Percentiles rank a stretch among this genome's conserved stretches.
Conservation (phyloP, 768 basidiomycete genomes). For the Boletus tomentosulus region DNA sequence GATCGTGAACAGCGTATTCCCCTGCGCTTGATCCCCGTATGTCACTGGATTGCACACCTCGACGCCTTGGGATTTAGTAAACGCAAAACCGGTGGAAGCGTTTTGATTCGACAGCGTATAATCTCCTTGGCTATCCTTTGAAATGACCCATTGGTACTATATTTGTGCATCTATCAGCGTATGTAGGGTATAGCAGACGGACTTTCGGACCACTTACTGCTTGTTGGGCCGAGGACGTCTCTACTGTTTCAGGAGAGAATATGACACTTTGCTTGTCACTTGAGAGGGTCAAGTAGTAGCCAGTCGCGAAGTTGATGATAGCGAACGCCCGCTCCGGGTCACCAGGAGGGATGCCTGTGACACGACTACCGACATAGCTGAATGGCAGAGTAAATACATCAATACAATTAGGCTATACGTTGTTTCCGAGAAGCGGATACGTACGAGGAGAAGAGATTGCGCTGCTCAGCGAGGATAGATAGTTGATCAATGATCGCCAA, state of each 20-base stretch:
- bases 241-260: constrained; percentile 1
- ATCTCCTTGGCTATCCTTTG: constrained; percentile 1
- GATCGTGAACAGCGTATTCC: constrained; percentile 5
- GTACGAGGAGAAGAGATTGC: constrained; percentile 4
- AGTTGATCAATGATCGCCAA: not conserved
- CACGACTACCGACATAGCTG: not conserved
- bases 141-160: constrained; percentile 8
- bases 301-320: constrained; percentile 8
- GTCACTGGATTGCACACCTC: not conserved
- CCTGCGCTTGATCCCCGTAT: not conserved
- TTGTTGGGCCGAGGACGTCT: not conserved
- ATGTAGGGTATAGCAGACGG: not conserved
- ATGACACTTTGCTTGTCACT: not conserved
- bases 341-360: not conserved
- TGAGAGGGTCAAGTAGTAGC: constrained; percentile 10
- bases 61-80: not conserved
- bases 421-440: not conserved
- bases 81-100: not conserved
- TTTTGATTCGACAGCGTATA: constrained; percentile 5
- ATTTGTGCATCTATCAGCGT: not conserved
- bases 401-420: too few relatives aligned
- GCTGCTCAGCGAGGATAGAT: constrained; percentile 2
- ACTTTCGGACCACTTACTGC: not conserved
- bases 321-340: not conserved
- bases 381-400: too few relatives aligned